Evolutionary conservation across 345 rosid species (phyloP), one percentile per base, ranked within the genome.

Genomic region (Camelina hispida): DNA sequence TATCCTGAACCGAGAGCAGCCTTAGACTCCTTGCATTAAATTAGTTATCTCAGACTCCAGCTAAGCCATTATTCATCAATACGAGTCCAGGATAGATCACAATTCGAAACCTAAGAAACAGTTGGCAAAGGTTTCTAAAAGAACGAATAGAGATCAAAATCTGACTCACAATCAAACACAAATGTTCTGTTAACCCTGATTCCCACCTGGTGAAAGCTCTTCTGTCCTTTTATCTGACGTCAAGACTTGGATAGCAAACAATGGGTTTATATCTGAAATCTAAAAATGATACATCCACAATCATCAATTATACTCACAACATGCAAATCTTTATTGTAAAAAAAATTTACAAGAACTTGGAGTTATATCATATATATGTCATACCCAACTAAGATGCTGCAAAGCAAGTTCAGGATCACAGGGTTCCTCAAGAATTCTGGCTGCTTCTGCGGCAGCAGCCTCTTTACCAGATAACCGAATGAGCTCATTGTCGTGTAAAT

Each of bases 371-470:
- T 23, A 71, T 76, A 62, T 20, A 34, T 58, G 40, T 28, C 86
- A 73, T 89, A 96, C 99, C 99, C 99, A 96, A 74, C 91, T 84
- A 86, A 96, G 97, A 87, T 96, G 99, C 80, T 89, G 96, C 83
- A 92, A 83, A 64, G 92, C 83, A 79, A 96, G 81, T 83, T 83
- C 87, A 79, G 89, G 91, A 83, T 89, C 96, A 70, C 96, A 89
- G 30, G 86, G 89, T 70, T 84, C 89, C 87, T 89, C 91, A 40
- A 96, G 99, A 85, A 96, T 91, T 82, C 89, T 89, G 14, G 97
- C 82, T 72, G 97, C 98, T 86, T 96, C 98, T 43, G 75, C 85
- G 6, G 93, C 97, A 73, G 97, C 96, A 66, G 84, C 80, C 83
- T 87, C 98, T 73, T 71, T 84, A 35, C 94, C 90, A 64, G 96